Evolutionary conservation across 2,329 filamentous ascomycete genomes (phyloP).

Genomic region (Cytospora leucostoma): DNA sequence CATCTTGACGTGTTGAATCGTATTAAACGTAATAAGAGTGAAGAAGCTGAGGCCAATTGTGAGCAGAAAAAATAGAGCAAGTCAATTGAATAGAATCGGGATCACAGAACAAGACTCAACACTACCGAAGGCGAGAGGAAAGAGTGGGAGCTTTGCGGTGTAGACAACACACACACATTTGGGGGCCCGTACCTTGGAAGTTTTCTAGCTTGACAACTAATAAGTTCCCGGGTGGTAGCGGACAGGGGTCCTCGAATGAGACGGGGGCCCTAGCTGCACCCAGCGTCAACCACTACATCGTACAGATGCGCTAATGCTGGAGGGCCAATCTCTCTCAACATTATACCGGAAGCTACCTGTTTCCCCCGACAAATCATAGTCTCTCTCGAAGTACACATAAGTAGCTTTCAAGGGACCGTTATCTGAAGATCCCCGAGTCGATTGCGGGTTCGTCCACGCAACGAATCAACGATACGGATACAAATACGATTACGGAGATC

Average conservation of each 20-base stretch:
- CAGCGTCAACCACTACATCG: not conserved
- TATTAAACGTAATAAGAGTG: constrained; percentile 3
- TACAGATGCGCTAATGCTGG: constrained; percentile 19
- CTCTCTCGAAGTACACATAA: not conserved
- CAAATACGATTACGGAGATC: constrained; percentile 15
- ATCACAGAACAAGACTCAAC: constrained; percentile 2
- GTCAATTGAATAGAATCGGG: constrained; percentile 14
- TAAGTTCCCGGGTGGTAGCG: constrained; percentile 9
- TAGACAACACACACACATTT: not conserved
- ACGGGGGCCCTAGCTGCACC: constrained; percentile 19
- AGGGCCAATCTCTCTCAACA: constrained; percentile 2
- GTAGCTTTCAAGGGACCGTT: not conserved
- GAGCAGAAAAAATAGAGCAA: not conserved
- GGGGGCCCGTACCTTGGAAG: constrained; percentile 11
- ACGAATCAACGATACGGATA: not conserved
- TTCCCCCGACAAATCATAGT: fast-evolving
- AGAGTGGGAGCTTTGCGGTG: constrained; percentile 24
- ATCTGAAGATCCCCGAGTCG: constrained; percentile 4
- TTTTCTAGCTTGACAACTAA: constrained; percentile 19
- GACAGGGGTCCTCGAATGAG: constrained; percentile 15
- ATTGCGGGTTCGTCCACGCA: constrained; percentile 9
- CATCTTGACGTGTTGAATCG: constrained; percentile 26
- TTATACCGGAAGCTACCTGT: not conserved
- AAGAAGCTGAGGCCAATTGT: not conserved
- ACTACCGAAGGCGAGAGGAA: not conserved